These are phyloP conservation scores for Linnemannia zychae DNA, from an alignment of 192 early-diverging fungal genomes.

Conservation along the genomic window DNA sequence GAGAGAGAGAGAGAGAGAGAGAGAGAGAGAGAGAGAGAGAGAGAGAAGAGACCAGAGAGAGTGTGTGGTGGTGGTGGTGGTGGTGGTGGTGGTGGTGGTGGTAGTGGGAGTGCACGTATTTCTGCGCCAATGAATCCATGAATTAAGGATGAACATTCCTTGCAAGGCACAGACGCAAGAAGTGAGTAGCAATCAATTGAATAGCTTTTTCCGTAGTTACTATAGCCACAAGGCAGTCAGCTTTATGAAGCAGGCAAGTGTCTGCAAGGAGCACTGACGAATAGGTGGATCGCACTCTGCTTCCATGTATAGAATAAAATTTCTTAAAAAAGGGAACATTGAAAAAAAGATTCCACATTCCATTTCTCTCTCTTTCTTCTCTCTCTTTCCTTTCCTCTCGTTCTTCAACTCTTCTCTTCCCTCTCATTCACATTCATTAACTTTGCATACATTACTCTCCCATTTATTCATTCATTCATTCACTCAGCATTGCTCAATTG, in stretches of 20 bases:
- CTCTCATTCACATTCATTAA: neutral
- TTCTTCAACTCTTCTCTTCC: neutral
- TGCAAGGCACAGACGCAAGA: neutral
- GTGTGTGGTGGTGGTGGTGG: too few relatives aligned
- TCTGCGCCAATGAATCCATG: neutral
- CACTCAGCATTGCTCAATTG: neutral
- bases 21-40: neutral
- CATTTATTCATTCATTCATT: neutral
- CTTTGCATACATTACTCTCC: neutral
- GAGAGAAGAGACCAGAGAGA: too few relatives aligned
- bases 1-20: too few relatives aligned
- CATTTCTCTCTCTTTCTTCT: conserved; percentile 15
- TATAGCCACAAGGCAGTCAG: neutral
- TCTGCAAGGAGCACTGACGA: neutral
- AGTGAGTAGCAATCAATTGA: neutral
- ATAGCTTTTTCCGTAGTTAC: neutral
- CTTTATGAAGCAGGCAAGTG: neutral
- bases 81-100: too few relatives aligned
- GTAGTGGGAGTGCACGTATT: too few relatives aligned
- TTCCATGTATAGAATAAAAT: neutral
- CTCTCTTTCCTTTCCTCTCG: neutral
- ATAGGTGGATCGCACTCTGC: too few relatives aligned
- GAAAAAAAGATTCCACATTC: conserved; percentile 48
- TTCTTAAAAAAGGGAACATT: neutral
- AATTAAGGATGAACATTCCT: neutral